Percentiles rank a stretch among this genome's conserved stretches.
phyloP scores from a whole-genome alignment of 345 rosid genomes.

The Rhodamnia argentea region DNA sequence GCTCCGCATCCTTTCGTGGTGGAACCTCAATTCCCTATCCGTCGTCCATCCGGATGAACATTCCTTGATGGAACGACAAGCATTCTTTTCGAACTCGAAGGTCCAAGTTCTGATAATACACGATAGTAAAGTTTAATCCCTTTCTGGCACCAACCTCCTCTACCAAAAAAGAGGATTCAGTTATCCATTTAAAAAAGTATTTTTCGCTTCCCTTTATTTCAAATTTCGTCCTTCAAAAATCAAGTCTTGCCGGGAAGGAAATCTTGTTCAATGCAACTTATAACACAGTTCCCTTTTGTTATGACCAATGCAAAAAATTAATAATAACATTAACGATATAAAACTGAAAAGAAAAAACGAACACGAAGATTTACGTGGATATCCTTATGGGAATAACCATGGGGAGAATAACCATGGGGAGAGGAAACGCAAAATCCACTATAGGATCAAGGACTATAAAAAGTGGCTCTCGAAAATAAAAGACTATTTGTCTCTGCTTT shows the following conservation, averaged over 20 bases:
- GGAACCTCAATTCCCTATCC: background rate
- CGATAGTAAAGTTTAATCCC: background rate
- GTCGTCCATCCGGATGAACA: background rate
- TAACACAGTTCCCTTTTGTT: background rate
- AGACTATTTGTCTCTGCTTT: no score
- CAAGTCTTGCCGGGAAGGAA: background rate
- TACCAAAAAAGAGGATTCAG: background rate
- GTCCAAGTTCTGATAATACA: background rate
- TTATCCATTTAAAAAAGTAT: background rate
- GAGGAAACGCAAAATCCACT: no score
- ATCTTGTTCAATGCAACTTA: background rate
- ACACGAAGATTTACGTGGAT: no score
- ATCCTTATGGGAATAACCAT: no score
- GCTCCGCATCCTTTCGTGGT: background rate
- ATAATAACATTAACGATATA: no score
- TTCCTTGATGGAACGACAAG: background rate
- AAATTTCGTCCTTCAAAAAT: background rate
- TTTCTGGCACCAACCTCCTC: background rate
- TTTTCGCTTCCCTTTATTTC: background rate
- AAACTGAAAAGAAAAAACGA: no score
- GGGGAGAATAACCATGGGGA: no score
- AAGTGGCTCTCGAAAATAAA: no score
- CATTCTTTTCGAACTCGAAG: background rate
- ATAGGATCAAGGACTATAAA: no score
- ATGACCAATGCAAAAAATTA: no score